phyloP scores from a whole-genome alignment of 2,329 filamentous ascomycete species.

The Monilinia fructicola region DNA sequence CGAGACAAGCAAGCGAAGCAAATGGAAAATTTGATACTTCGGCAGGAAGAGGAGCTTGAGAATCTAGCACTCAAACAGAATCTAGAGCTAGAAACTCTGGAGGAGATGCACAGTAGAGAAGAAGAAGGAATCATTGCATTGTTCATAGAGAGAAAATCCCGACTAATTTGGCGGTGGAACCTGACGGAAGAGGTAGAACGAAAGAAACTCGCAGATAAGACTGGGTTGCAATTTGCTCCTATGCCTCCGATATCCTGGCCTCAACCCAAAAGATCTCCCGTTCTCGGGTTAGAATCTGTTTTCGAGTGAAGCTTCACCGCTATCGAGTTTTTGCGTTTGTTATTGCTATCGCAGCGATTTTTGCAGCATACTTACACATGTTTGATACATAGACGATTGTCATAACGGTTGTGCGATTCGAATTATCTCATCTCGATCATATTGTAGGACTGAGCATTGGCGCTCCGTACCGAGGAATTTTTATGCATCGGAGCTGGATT shows the following conservation, averaged over 20 bases:
- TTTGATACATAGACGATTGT: slow-evolving; percentile 13
- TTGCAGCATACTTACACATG: background rate
- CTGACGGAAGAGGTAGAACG: slow-evolving; percentile 54
- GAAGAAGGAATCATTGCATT: slow-evolving; percentile 48
- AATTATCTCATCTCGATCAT: background rate
- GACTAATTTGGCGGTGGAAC: slow-evolving; percentile 52
- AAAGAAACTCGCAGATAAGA: slow-evolving; percentile 51
- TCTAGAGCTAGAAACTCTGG: slow-evolving; percentile 51
- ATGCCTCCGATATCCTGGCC: slow-evolving; percentile 47
- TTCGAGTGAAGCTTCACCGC: slow-evolving; percentile 26
- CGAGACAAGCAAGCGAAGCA: slow-evolving; percentile 62
- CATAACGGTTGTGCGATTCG: background rate
- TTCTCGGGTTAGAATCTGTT: slow-evolving; percentile 30
- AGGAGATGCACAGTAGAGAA: slow-evolving; percentile 50
- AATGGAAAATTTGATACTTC: slow-evolving; percentile 57
- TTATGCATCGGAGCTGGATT: background rate
- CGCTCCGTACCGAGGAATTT: background rate
- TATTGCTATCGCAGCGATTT: background rate
- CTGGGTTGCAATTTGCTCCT: slow-evolving; percentile 47
- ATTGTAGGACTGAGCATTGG: slow-evolving; percentile 9
- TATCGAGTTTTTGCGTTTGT: background rate
- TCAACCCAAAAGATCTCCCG: slow-evolving; percentile 19
- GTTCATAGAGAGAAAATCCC: slow-evolving; percentile 49
- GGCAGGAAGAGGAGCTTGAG: slow-evolving; percentile 54
- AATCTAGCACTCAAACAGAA: slow-evolving; percentile 48